A percentile compares a stretch with the other conserved stretches of the same genome.
Conservation (phyloP, 1,284 basidiomycete species). For the Athelia sp. region DNA sequence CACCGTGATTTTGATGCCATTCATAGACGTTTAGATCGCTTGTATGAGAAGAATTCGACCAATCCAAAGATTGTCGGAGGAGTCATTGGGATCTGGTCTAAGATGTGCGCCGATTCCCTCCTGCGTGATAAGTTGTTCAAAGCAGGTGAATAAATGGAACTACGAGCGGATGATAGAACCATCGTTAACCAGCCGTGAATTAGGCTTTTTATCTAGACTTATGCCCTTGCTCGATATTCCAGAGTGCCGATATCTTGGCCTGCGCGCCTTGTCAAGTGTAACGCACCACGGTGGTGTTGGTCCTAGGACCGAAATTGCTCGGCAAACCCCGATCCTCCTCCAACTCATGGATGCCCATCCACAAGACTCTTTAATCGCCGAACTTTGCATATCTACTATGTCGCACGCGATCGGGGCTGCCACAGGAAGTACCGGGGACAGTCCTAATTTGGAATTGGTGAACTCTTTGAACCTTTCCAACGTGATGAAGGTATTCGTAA, state of each 20-base stretch:
- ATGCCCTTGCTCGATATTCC: constrained; percentile 45
- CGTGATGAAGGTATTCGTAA: constrained; percentile 38
- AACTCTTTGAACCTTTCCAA: constrained; percentile 38
- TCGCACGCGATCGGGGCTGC: constrained; percentile 47
- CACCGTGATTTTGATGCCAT: constrained; percentile 51
- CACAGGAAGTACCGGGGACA: constrained; percentile 32
- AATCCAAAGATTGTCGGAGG: constrained; percentile 44
- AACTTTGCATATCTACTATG: constrained; percentile 47
- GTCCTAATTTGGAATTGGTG: constrained; percentile 29
- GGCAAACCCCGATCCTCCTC: constrained; percentile 32
- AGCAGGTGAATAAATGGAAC: constrained; percentile 36
- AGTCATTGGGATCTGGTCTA: constrained; percentile 56
- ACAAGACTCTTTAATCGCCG: constrained; percentile 43
- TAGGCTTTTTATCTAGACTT: constrained; percentile 51
- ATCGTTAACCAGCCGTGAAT: neutral
- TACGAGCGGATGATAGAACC: neutral
- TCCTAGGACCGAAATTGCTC: constrained; percentile 47
- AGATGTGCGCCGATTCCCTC: constrained; percentile 57
- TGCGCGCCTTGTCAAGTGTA: constrained; percentile 50
- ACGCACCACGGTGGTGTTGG: constrained; percentile 56
- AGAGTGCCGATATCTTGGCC: constrained; percentile 41
- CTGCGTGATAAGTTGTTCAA: constrained; percentile 52
- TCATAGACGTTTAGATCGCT: constrained; percentile 40
- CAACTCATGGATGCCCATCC: constrained; percentile 41
- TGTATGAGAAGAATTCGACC: constrained; percentile 29